These are phyloP conservation scores for Quercus glauca DNA, from an alignment of 306 rosid genomes.

Conservation along the genomic window DNA sequence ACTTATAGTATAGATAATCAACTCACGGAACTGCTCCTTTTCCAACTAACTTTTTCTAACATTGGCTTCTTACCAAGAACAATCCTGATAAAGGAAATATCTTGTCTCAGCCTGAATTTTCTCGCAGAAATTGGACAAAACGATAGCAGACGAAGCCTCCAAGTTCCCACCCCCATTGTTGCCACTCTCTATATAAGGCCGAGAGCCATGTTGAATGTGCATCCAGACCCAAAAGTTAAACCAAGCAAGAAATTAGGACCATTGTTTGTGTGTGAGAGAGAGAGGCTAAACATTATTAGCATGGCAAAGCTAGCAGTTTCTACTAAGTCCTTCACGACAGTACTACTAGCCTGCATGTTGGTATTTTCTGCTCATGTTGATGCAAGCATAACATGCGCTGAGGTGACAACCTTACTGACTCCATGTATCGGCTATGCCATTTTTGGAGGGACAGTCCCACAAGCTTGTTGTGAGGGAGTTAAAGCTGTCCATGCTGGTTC, in stretches of 20 bases:
- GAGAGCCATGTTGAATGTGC: no score
- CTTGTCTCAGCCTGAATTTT: neutral
- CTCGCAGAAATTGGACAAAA: neutral
- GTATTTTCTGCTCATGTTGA: constrained; percentile 4
- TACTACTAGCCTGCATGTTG: constrained; percentile 24
- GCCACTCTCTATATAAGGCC: constrained; percentile 32
- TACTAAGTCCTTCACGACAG: constrained; percentile 13
- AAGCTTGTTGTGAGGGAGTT: constrained; percentile 56
- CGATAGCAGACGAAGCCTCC: neutral
- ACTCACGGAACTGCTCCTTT: constrained; percentile 11
- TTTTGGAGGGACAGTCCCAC: constrained; percentile 49
- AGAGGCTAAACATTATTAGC: neutral
- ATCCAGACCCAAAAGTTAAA: neutral
- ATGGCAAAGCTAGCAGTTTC: constrained; percentile 5
- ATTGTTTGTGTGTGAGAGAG: neutral
- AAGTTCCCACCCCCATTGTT: neutral
- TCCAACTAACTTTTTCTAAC: neutral
- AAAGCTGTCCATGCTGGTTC: constrained; percentile 40
- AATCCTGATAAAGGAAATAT: neutral
- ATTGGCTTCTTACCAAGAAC: neutral
- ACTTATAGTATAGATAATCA: neutral
- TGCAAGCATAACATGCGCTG: constrained; percentile 41
- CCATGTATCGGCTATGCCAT: constrained; percentile 65
- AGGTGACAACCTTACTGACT: constrained; percentile 37
- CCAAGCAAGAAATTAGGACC: neutral